Percentiles rank a stretch among this genome's conserved stretches.
Conservation (phyloP, 140 eudicot genomes). For the Bidens hawaiensis region DNA sequence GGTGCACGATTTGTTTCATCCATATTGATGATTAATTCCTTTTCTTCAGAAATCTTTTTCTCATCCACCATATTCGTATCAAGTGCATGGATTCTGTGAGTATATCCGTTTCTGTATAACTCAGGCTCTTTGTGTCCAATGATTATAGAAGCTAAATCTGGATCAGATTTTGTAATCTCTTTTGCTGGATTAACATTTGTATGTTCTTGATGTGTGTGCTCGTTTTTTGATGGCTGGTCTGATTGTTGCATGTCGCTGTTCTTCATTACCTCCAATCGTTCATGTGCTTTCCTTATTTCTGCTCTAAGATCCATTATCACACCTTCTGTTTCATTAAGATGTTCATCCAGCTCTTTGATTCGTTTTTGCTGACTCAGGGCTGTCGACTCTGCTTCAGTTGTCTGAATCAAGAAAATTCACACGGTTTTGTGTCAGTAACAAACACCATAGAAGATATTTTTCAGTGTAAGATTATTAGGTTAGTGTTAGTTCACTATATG, state of each 20-base stretch:
- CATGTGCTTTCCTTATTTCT: constrained; percentile 45
- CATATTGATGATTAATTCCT: background rate
- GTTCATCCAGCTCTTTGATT: constrained; percentile 68
- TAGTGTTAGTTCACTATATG: background rate
- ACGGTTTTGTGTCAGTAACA: constrained; percentile 3
- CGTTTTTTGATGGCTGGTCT: constrained; percentile 19
- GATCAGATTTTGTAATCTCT: constrained; percentile 13
- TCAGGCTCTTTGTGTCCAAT: constrained; percentile 40
- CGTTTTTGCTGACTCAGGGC: constrained; percentile 37
- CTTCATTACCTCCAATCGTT: constrained; percentile 41
- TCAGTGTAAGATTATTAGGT: background rate
- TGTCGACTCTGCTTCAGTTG: constrained; percentile 46
- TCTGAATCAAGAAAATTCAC: constrained; percentile 32
- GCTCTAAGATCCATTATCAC: constrained; percentile 63
- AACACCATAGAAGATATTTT: background rate
- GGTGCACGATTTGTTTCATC: constrained; percentile 6
- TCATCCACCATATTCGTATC: constrained; percentile 34
- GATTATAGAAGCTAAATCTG: constrained; percentile 27
- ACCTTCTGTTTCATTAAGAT: constrained; percentile 73
- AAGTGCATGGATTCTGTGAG: constrained; percentile 58
- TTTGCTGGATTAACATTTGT: constrained; percentile 17
- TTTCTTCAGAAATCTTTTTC: constrained; percentile 19
- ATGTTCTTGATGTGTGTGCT: background rate
- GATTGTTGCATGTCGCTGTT: constrained; percentile 12
- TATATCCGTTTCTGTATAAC: constrained; percentile 50